Base-by-base conservation (phyloP, 2,329 filamentous ascomycete species). In the Teratosphaeria epicoccoides region DNA sequence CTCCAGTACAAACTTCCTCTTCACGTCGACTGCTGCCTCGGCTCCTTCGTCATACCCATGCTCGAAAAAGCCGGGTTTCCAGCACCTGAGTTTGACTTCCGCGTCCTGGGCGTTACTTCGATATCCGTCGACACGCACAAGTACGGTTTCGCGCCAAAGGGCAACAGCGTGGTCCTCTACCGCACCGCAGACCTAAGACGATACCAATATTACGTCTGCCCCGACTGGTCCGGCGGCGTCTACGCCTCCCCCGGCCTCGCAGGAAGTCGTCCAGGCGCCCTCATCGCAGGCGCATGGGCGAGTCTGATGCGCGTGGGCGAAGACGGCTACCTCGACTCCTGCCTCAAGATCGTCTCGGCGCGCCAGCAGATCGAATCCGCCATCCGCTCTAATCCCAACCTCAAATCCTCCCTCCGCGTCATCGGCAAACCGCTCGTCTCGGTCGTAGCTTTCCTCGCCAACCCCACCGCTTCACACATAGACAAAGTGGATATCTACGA, bases 61-160 rank as follows among this genome's bases (percentile, higher is more conserved):
- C 84, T 98, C 43, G 84, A 89, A 57, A 87, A 87, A 65, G 89
- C 93, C n/a, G 93, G 93, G 44, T 97, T 95, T 69, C 88, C 94
- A 56, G 80, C 86, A 22, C 44, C 44, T 9, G 83, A 82, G 4
- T 97, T 97, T 66, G 93, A 98, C 70, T 98, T 98, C 80, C 83
- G 87, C 51, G 82, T 94, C 53, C 88, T 87, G 60, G 93, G 93
- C 61, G 93, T 98, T 33, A 96, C 91, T 3, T 91, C 85, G 69
- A 97, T 98, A 69, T 89, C 84, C 59, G 94, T 90, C 69, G 93
- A 98, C 68, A 98, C 93, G 2, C 93, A 98, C 79, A 98, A 98
- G 70, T 98, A 98, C 68, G 93, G 93, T 33, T 98, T 98, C 66
- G 93, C 93, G 1, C 93, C 93, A 49, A 98, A 98, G 74, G 93